Base-by-base conservation (phyloP, 768 basidiomycete genomes). In the Crassisporium funariophilum region DNA sequence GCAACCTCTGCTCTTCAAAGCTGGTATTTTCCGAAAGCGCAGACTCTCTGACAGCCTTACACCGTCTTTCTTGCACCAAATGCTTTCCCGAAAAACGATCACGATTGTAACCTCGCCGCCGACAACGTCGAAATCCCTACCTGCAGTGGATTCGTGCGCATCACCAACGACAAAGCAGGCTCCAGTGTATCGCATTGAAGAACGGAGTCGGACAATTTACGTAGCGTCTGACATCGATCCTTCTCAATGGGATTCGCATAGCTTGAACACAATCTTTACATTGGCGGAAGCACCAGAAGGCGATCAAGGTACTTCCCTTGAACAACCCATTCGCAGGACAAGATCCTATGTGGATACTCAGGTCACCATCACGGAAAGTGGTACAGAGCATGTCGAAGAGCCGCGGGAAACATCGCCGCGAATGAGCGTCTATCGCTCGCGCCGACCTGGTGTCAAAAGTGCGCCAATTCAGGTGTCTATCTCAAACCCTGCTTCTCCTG, bases 161-260 rank as follows among this genome's bases (percentile, higher is more conserved):
- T 65, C 68, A n/a, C 66, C 66, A 7, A 60, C 62, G 9, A 55
- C 66, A 11, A 70, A 65, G 47, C 53, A 58, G 31, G 56, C 63
- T 19, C 55, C 70, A 2, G 62, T 73, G 31, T 76, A 75, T 54
- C 74, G 75, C 35, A 74, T 77, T 46, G 76, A 76, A 53, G 73
- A 77, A 51, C 68, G 74, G 13, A 71, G 70, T 44, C 67, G 74
- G 38, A 77, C 76, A 4, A 61, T 77, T 34, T 75, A 73, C 51
- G 67, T 77, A 13, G 66, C 71, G 13, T 73, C 73, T 12, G 74
- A 76, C 52, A 60, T 68, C 23, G 65, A 69, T 20, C 75, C 73
- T 1, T 61, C 70, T 21, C 67, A 77, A 44, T 76, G 72, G 72
- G 69, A 74, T 47, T 46, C 62, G 5, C 60, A 67, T 10, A 72